phyloP scores from a whole-genome alignment of 2,329 filamentous ascomycete species.

The Penicillium sp. region DNA sequence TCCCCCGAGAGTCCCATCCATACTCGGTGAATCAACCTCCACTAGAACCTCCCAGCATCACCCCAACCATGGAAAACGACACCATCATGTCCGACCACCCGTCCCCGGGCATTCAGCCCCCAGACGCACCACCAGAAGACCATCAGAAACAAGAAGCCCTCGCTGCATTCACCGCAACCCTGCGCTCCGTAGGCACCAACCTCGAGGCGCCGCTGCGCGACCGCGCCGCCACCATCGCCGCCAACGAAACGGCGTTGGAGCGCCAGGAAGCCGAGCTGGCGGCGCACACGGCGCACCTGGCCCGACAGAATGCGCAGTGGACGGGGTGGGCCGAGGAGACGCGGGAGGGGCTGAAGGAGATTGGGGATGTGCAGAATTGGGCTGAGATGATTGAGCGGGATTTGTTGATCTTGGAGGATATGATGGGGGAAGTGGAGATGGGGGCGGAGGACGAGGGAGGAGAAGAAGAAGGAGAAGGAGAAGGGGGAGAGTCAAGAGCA shows the following conservation, averaged over 20 bases:
- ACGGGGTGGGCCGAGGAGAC: slow-evolving; percentile 50
- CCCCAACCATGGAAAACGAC: not conserved
- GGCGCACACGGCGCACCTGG: slow-evolving; percentile 45
- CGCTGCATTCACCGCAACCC: slow-evolving; percentile 41
- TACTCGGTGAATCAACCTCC: too few species aligned
- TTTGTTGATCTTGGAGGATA: slow-evolving; percentile 41
- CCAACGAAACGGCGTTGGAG: slow-evolving; percentile 48
- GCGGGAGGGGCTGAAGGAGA: slow-evolving; percentile 53
- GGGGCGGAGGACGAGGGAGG: slow-evolving; percentile 20
- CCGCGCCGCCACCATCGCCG: slow-evolving; percentile 52
- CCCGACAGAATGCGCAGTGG: slow-evolving; percentile 50
- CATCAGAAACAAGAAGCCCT: slow-evolving; percentile 39
- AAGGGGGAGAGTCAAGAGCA: slow-evolving; percentile 1
- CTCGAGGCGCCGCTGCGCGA: slow-evolving; percentile 50
- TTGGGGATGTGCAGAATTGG: slow-evolving; percentile 62
- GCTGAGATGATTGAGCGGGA: slow-evolving; percentile 55
- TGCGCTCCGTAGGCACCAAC: slow-evolving; percentile 40
- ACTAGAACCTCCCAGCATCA: not conserved
- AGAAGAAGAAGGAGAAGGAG: slow-evolving; percentile 7
- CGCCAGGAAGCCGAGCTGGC: slow-evolving; percentile 52
- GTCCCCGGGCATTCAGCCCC: not conserved
- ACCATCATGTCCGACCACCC: not conserved
- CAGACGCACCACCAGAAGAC: slow-evolving; percentile 10
- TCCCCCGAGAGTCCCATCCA: too few species aligned
- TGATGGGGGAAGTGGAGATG: slow-evolving; percentile 33